Conservation (phyloP, 495 filamentous ascomycete species). For the Achaetomiella virescens region DNA sequence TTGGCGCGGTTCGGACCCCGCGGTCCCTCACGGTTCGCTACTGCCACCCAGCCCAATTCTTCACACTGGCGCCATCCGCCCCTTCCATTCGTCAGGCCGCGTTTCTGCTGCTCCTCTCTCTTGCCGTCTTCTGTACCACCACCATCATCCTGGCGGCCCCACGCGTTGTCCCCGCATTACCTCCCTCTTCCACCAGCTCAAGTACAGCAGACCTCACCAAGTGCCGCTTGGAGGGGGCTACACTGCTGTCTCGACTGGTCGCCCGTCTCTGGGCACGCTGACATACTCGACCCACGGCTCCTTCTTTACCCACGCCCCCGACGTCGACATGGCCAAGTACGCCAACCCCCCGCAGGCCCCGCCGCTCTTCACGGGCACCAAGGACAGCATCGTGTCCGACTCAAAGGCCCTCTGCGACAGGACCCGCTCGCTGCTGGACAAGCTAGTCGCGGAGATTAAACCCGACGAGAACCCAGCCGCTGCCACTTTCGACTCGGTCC, state of each 20-base stretch:
- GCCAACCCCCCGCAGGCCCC: constrained; percentile 76
- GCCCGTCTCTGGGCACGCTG: constrained; percentile 13
- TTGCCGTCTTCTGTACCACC: constrained; percentile 57
- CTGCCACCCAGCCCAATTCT: not conserved
- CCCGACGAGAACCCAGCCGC: constrained; percentile 37
- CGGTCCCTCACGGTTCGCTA: not conserved
- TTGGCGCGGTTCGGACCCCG: not conserved
- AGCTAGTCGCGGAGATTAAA: constrained; percentile 61
- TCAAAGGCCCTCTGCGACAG: constrained; percentile 66
- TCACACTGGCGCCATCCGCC: constrained; percentile 39
- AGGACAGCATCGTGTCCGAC: constrained; percentile 66
- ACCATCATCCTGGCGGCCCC: constrained; percentile 73
- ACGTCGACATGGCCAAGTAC: constrained; percentile 40
- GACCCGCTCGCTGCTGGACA: constrained; percentile 66
- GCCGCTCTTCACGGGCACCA: constrained; percentile 78
- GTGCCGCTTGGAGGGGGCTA: constrained; percentile 13
- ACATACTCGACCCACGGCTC: constrained; percentile 15
- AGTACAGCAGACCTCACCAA: constrained; percentile 20
- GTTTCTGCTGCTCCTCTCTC: constrained; percentile 45
- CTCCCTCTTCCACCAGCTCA: constrained; percentile 53
- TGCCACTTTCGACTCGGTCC: constrained; percentile 60
- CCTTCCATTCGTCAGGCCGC: constrained; percentile 33
- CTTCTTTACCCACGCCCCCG: constrained; percentile 19
- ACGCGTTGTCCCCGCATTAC: constrained; percentile 57
- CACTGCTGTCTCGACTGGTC: constrained; percentile 22